These are phyloP conservation scores for Peronosclerospora sorghi DNA, from an alignment of 352 stramenopile genomes.

Conservation along the genomic window DNA sequence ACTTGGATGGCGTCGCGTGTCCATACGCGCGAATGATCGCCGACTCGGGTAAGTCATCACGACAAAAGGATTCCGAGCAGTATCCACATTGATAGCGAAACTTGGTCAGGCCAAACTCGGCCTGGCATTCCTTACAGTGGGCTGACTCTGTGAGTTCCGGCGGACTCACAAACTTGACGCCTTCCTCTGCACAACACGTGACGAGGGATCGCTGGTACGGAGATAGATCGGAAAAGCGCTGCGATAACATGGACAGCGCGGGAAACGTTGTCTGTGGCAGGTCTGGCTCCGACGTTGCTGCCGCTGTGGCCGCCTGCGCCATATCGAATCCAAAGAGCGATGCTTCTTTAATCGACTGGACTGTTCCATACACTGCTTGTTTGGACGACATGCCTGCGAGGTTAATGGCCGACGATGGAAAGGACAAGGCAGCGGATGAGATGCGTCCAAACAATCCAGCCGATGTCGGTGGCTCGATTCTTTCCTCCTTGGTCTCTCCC, in stretches of 20 bases:
- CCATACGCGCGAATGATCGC: conserved; percentile 60
- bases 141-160: conserved; percentile 55
- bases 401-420: conserved; percentile 55
- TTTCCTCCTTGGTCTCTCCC: conserved; percentile 10
- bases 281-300: conserved; percentile 38
- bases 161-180: conserved; percentile 34
- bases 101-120: conserved; percentile 74
- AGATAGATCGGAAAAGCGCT: conserved; percentile 63
- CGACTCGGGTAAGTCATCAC: conserved; percentile 48
- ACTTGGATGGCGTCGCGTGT: conserved; percentile 38
- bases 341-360: conserved; percentile 65
- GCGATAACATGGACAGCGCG: conserved; percentile 60
- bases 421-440: conserved; percentile 39
- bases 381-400: conserved; percentile 53
- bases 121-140: conserved; percentile 52
- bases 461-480: conserved; percentile 10
- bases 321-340: conserved; percentile 68
- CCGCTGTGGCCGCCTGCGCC: conserved; percentile 49
- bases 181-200: conserved; percentile 47
- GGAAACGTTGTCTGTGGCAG: conserved; percentile 4
- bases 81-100: conserved; percentile 80
- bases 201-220: conserved; percentile 64
- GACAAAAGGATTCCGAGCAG: conserved; percentile 70
- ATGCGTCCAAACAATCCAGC: conserved; percentile 55
- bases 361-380: conserved; percentile 49